phyloP scores from a whole-genome alignment of 148 eudicot genomes.

The Mesembryanthemum crystallinum region DNA sequence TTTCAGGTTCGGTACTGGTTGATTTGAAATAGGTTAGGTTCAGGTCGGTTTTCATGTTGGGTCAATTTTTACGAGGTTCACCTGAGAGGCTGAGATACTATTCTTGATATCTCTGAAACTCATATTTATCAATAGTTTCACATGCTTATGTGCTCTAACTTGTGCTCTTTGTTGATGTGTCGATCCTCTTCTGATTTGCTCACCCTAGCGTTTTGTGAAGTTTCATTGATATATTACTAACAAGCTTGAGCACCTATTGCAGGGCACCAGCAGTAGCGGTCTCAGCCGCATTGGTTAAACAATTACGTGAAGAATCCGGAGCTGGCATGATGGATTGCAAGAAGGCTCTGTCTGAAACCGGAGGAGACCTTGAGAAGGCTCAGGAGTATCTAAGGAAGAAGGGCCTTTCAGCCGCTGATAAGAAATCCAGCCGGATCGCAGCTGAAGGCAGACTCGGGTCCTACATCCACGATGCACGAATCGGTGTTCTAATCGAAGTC shows the following conservation, averaged over 20 bases:
- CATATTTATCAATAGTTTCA: too few relatives aligned
- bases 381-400: constrained; percentile 94
- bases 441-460: constrained; percentile 96
- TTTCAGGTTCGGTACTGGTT: too few relatives aligned
- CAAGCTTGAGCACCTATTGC: constrained; percentile 18
- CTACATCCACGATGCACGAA: constrained; percentile 90
- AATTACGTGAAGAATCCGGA: constrained; percentile 86
- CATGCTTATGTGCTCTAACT: too few relatives aligned
- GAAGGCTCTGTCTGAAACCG: constrained; percentile 90
- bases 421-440: constrained; percentile 82
- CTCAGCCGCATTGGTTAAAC: constrained; percentile 91
- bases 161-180: too few relatives aligned
- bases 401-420: constrained; percentile 89
- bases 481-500: constrained; percentile 88
- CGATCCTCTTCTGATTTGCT: too few relatives aligned
- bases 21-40: too few relatives aligned
- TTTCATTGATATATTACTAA: not conserved
- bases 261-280: constrained; percentile 62
- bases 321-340: constrained; percentile 99
- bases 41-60: too few relatives aligned
- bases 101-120: too few relatives aligned
- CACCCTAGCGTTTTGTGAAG: not conserved
- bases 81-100: too few relatives aligned
- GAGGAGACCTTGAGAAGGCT: constrained; percentile 84
- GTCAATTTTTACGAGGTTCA: too few relatives aligned